These are phyloP conservation scores for Volvox africanus DNA, from an alignment of 139 green algal genomes.

Conservation along the genomic window DNA sequence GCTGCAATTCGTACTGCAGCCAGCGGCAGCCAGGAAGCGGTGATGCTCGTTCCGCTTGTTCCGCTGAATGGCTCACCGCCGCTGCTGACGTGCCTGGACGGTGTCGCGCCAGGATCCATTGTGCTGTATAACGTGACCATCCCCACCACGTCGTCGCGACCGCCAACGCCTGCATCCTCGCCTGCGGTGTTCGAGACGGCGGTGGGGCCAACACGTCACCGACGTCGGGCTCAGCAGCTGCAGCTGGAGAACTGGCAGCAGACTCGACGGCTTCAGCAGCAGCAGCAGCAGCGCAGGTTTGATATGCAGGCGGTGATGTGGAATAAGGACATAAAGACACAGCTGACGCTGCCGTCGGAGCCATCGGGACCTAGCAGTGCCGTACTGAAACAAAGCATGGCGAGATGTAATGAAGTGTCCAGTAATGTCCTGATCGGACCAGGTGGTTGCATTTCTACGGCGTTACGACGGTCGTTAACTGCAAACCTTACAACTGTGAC, in stretches of 20 bases:
- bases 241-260: neutral
- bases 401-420: neutral
- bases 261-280: neutral
- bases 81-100: neutral
- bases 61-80: neutral
- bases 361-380: neutral
- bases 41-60: neutral
- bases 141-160: neutral
- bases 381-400: neutral
- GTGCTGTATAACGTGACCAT: neutral
- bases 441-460: slow-evolving; percentile 1
- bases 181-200: neutral
- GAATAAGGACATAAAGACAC: neutral
- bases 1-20: neutral
- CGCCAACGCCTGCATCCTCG: neutral
- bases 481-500: neutral
- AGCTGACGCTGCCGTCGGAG: neutral
- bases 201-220: neutral
- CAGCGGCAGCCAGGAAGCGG: neutral
- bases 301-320: neutral
- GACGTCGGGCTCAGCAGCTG: neutral
- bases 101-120: neutral
- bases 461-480: neutral
- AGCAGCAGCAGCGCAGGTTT: slow-evolving; percentile 9
- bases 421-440: neutral